phyloP scores from a whole-genome alignment of 2,329 filamentous ascomycete species.

The Orbilia javanica region DNA sequence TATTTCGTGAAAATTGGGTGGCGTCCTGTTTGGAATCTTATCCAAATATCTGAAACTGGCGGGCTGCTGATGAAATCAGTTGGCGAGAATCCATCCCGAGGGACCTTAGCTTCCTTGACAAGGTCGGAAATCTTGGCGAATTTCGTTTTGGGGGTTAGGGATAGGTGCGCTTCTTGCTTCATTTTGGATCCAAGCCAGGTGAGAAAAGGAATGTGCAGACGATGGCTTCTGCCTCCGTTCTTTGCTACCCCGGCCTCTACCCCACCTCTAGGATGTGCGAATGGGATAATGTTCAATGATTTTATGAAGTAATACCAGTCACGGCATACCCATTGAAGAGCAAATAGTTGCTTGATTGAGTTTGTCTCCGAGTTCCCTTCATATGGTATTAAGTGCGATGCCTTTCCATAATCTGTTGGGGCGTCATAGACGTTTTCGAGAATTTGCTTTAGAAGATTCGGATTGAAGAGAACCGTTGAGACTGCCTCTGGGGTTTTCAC shows the following conservation, averaged over 20 bases:
- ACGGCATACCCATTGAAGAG: background rate
- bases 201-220: conserved; percentile 34
- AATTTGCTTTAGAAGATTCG: background rate
- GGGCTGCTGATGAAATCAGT: conserved; percentile 26
- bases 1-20: background rate
- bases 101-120: background rate
- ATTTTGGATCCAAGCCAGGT: conserved; percentile 26
- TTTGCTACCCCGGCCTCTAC: no score
- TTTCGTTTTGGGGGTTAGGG: no score
- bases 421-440: conserved; percentile 22
- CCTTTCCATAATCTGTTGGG: conserved; percentile 14
- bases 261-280: background rate
- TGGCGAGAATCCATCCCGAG: background rate
- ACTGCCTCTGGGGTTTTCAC: no score
- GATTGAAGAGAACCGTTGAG: conserved; percentile 2
- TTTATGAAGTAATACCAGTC: conserved; percentile 4
- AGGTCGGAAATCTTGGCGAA: background rate
- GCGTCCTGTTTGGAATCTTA: conserved; percentile 4
- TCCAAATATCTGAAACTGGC: conserved; percentile 15
- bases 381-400: conserved; percentile 7
- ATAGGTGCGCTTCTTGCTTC: background rate
- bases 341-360: background rate
- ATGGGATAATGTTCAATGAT: background rate
- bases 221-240: background rate
- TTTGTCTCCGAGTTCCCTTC: background rate